Conservation (phyloP, 192 early-diverging fungal species). For the Entophlyctis luteolus region DNA sequence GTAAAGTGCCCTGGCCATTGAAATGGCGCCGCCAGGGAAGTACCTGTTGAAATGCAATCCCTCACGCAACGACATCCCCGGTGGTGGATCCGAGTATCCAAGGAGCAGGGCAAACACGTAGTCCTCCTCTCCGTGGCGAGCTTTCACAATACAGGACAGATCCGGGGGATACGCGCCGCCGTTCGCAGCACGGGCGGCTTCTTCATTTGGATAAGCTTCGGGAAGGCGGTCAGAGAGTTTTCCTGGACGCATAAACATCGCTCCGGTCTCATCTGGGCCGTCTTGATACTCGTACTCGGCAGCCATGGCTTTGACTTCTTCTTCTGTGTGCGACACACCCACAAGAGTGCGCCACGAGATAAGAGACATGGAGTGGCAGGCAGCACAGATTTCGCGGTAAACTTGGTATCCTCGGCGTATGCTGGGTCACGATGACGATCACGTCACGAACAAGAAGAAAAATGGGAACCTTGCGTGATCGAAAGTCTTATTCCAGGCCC, state of each 20-base stretch:
- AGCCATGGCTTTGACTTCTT: conserved; percentile 90
- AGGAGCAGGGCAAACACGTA: conserved; percentile 94
- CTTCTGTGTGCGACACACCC: conserved; percentile 87
- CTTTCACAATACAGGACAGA: conserved; percentile 89
- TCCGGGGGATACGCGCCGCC: conserved; percentile 93
- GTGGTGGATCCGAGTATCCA: conserved; percentile 90
- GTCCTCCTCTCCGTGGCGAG: conserved; percentile 92
- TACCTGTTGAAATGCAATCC: conserved; percentile 99
- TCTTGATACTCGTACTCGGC: conserved; percentile 87
- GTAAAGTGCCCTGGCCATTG: conserved; percentile 90
- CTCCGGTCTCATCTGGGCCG: conserved; percentile 87
- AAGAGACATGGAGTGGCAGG: conserved; percentile 93
- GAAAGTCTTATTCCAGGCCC: conserved; percentile 75
- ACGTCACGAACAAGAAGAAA: background rate
- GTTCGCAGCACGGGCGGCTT: conserved; percentile 93
- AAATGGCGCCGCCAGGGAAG: conserved; percentile 97
- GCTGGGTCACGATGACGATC: conserved; percentile 42
- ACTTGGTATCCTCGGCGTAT: conserved; percentile 98
- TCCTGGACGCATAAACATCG: conserved; percentile 89
- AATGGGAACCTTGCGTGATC: conserved; percentile 81
- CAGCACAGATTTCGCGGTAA: conserved; percentile 95
- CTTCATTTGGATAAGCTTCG: conserved; percentile 90
- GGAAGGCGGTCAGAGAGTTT: conserved; percentile 93
- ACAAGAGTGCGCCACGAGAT: conserved; percentile 94
- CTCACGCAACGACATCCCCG: conserved; percentile 87